Evolutionary conservation across 805 yeast genomes (phyloP).

Genomic region (Starmerella floricola): DNA sequence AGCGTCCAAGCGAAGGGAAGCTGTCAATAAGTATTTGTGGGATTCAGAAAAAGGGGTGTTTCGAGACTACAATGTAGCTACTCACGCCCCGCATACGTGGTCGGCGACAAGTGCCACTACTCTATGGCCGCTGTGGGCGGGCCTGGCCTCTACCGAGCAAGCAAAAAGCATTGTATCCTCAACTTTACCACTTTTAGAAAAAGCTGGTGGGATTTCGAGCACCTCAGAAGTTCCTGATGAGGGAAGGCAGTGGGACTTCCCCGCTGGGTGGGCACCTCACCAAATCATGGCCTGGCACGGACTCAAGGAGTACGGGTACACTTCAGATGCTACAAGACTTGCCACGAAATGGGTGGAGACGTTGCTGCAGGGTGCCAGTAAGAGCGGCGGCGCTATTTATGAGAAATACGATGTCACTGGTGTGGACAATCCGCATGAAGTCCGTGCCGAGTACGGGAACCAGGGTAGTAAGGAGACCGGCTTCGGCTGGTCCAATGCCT

Average conservation of each 20-base stretch:
- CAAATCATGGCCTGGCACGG: slow-evolving; percentile 93
- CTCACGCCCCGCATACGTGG: slow-evolving; percentile 37
- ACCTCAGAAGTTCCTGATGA: slow-evolving; percentile 69
- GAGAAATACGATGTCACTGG: slow-evolving; percentile 88
- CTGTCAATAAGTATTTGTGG: slow-evolving; percentile 68
- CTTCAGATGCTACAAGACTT: slow-evolving; percentile 52
- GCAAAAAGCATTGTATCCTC: slow-evolving; percentile 49
- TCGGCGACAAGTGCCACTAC: slow-evolving; percentile 74
- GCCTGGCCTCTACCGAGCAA: slow-evolving; percentile 51
- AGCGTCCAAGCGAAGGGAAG: slow-evolving; percentile 43
- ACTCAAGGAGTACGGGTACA: slow-evolving; percentile 55
- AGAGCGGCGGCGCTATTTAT: slow-evolving; percentile 85
- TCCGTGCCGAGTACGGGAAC: slow-evolving; percentile 92
- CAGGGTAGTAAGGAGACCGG: slow-evolving; percentile 97
- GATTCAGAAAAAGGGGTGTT: slow-evolving; percentile 63
- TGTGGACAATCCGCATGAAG: slow-evolving; percentile 74
- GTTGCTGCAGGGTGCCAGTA: slow-evolving; percentile 72
- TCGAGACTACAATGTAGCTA: slow-evolving; percentile 68
- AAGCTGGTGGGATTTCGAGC: slow-evolving; percentile 78
- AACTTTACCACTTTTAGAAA: slow-evolving; percentile 62
- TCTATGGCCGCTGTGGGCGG: slow-evolving; percentile 87
- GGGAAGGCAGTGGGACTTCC: slow-evolving; percentile 90
- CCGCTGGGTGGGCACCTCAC: slow-evolving; percentile 98
- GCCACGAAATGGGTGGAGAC: slow-evolving; percentile 80
- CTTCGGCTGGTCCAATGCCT: slow-evolving; percentile 96